Base-by-base conservation (phyloP, 2,329 filamentous ascomycete species). In the Cladophialophora exuberans region DNA sequence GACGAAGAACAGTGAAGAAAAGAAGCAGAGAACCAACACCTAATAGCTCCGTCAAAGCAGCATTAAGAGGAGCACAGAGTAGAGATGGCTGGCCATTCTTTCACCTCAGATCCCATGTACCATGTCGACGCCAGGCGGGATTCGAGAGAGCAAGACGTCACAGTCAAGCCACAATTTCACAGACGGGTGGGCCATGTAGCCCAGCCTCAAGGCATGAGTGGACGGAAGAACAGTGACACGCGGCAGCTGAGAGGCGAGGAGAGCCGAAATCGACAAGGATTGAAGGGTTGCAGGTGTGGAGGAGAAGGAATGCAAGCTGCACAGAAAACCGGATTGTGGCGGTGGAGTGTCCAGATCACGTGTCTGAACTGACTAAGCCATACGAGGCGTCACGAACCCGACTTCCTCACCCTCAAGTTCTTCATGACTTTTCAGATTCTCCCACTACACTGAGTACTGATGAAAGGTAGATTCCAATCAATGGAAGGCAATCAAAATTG, bases 321-420 rank as follows among this genome's bases (percentile, higher is more conserved):
- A 48, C 3, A 11, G 45, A 59, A 59, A 59, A 59, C 56, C 46
- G 56, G 56, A 52, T 59, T 59, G 56, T 59, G 55, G 55, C 55
- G 33, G 46, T 20, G 25, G 35, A 49, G 46, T 42, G 39, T 15
- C 18, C 5, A 7, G 17, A 35, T 52, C 49, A 52, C 49, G 49
- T 52, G 49, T 9, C 28, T 22, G 23, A 5, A 11, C 18, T 11
- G 18, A 20, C n/a, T n/a, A n/a, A n/a, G n/a, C n/a, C n/a, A n/a
- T n/a, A n/a, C n/a, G n/a, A n/a, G n/a, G n/a, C n/a, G n/a, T n/a
- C n/a, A n/a, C n/a, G n/a, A n/a, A n/a, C n/a, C n/a, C n/a, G n/a
- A n/a, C n/a, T n/a, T n/a, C n/a, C n/a, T n/a, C n/a, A n/a, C n/a
- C n/a, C n/a, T n/a, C n/a, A n/a, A n/a, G n/a, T n/a, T n/a, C n/a